phyloP scores from a whole-genome alignment of 768 basidiomycete genomes.

The Pholiota molesta region DNA sequence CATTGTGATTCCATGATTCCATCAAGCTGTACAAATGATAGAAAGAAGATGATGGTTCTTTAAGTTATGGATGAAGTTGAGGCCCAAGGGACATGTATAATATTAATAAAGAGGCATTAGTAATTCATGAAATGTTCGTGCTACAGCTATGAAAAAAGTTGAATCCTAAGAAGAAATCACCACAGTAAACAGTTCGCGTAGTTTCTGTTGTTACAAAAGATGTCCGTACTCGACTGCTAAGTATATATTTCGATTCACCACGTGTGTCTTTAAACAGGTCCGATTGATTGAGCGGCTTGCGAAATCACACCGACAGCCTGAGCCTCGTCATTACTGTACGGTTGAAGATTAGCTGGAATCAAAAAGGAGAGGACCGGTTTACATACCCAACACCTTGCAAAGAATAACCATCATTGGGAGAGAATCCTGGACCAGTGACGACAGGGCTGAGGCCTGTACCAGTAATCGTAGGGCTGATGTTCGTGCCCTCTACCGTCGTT shows the following conservation, averaged over 20 bases:
- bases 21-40: not conserved
- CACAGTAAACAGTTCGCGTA: not conserved
- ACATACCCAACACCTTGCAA: conserved; percentile 43
- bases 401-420: conserved; percentile 70
- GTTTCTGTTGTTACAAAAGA: not conserved
- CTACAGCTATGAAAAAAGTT: not conserved
- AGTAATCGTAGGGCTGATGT: conserved; percentile 37
- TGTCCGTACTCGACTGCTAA: not conserved
- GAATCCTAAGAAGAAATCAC: not conserved
- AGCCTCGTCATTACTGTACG: conserved; percentile 27
- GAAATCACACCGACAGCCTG: conserved; percentile 33
- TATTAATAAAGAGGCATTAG: no score
- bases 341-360: not conserved
- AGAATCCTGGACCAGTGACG: conserved; percentile 44
- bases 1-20: no score
- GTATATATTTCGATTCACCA: not conserved
- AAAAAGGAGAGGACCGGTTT: not conserved
- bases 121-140: not conserved
- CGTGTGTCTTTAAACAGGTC: conserved; percentile 18
- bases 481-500: conserved; percentile 48
- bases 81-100: not conserved
- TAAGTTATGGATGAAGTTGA: no score
- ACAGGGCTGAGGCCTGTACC: conserved; percentile 34
- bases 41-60: not conserved
- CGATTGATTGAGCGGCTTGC: conserved; percentile 38